Percentiles rank a stretch among this genome's conserved stretches.
Conservation (phyloP, 176 grass and related monocot species). For the Chloris gayana region DNA sequence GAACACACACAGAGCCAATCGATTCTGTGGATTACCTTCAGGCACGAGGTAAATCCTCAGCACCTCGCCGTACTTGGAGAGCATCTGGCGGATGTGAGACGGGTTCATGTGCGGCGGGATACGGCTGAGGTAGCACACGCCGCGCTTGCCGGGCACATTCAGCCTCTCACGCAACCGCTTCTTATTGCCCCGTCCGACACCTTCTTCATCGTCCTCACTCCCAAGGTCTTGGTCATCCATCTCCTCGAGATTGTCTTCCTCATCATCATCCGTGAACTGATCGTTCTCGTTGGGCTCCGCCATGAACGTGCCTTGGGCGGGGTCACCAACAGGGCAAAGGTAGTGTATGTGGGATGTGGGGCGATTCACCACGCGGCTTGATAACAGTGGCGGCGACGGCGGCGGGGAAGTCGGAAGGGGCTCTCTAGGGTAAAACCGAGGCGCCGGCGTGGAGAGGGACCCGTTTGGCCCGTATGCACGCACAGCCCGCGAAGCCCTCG, state of each 20-base stretch:
- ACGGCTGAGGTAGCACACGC: constrained; percentile 91
- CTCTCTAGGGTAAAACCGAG: too few relatives aligned
- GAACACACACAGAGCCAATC: not conserved
- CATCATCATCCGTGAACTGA: constrained; percentile 21
- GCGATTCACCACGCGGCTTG: too few relatives aligned
- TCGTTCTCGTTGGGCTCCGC: constrained; percentile 27
- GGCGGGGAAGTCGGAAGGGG: too few relatives aligned
- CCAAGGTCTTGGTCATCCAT: not conserved
- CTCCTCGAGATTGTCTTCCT: constrained; percentile 15
- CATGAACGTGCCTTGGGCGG: constrained; percentile 2
- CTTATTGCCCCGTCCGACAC: constrained; percentile 15
- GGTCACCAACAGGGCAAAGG: not conserved
- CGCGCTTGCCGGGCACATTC: constrained; percentile 53
- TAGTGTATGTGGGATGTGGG: not conserved
- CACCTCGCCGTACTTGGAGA: constrained; percentile 87
- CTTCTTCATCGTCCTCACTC: constrained; percentile 31
- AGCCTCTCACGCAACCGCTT: constrained; percentile 36
- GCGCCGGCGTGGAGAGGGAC: too few relatives aligned
- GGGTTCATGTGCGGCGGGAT: constrained; percentile 93
- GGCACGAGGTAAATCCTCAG: constrained; percentile 85
- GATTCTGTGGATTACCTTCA: constrained; percentile 50
- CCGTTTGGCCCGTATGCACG: too few relatives aligned
- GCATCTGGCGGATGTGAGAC: constrained; percentile 79
- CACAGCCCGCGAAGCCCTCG: too few relatives aligned
- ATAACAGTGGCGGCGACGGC: too few relatives aligned